Evolutionary conservation across 257 asterid genomes (phyloP), one percentile per base, ranked within the genome.

Genomic region (Nicotiana undulata): DNA sequence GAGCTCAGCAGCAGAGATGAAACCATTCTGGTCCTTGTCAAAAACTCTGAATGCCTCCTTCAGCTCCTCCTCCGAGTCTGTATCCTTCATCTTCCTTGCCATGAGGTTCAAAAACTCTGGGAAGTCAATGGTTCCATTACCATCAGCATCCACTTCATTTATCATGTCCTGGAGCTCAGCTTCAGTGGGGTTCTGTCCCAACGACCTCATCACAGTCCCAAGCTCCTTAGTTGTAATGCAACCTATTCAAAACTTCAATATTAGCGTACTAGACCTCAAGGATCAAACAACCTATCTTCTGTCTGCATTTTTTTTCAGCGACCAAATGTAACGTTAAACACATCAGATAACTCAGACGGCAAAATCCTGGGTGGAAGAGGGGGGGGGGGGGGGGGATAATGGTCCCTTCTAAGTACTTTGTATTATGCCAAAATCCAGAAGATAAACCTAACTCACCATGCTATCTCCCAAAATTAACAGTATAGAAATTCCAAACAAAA

Each of bases 201-300:
- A 85, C 49, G 93, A 90, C 85, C 93, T 90, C 93, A 90, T 90
- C 86, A 90, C 93, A 1, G 93, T 90, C 51, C 93, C 93, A 5
- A 90, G 91, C 85, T 90, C 93, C 89, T 88, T 90, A 63, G 93
- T 88, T n/a, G 93, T 88, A 85, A 90, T 90, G 90, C 93, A 90
- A 81, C 93, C 93, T 89, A 59, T 74, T 24, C 40, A 74, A 74
- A 74, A 49, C 12, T n/a, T 84, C 18, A 76, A 0, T 24, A 77
- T 34, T 46, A 44, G 46, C 49, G 28, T 26, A 15, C 58, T 56
- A 56, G 51, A 79, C 72, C 12, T 18, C 0, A 37, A 56, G 72
- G 32, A 20, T 44, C 72, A 77, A 77, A 32, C 81, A 56, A 6
- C 34, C 13, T 5, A n/a, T 11, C 9, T 40, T 18, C 77, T 13